A percentile compares a stretch with the other conserved stretches of the same genome.
Conservation (phyloP, 768 basidiomycete species). For the Hemileccinum impolitum region DNA sequence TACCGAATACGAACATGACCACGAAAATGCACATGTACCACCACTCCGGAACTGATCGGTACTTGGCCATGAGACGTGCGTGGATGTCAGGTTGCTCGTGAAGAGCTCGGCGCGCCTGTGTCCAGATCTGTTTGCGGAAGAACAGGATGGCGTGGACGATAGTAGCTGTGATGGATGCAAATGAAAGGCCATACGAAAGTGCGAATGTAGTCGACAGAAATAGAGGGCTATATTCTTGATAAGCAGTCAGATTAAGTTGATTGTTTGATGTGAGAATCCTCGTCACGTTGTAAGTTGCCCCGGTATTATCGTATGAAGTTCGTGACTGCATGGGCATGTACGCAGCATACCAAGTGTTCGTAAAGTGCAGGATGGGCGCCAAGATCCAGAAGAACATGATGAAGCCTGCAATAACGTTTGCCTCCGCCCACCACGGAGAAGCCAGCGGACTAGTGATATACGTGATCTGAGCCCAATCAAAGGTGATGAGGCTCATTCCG, state of each 20-base stretch:
- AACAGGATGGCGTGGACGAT: slow-evolving; percentile 43
- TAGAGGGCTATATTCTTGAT: slow-evolving; percentile 38
- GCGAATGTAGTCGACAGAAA: slow-evolving; percentile 50
- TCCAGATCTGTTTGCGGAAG: slow-evolving; percentile 57
- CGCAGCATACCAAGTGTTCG: slow-evolving; percentile 37
- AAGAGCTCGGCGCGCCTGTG: slow-evolving; percentile 48
- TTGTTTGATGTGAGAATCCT: slow-evolving; percentile 33
- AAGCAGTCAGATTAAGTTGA: slow-evolving; percentile 32
- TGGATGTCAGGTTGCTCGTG: slow-evolving; percentile 61
- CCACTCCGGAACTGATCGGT: slow-evolving; percentile 59
- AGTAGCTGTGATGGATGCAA: slow-evolving; percentile 41
- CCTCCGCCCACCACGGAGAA: slow-evolving; percentile 37
- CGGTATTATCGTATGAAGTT: slow-evolving; percentile 43
- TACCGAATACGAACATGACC: slow-evolving; percentile 57
- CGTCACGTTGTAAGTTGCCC: slow-evolving; percentile 39
- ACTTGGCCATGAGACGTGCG: slow-evolving; percentile 54
- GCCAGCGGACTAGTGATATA: slow-evolving; percentile 43
- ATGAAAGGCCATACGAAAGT: slow-evolving; percentile 48
- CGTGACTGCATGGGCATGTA: slow-evolving; percentile 41
- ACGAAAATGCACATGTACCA: slow-evolving; percentile 48
- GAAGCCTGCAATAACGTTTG: slow-evolving; percentile 39
- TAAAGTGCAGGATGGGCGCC: slow-evolving; percentile 29
- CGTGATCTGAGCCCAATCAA: slow-evolving; percentile 80
- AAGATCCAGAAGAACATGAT: slow-evolving; percentile 34
- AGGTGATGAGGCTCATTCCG: slow-evolving; percentile 74